These are phyloP conservation scores for Aspergillus aculeatus DNA, from an alignment of 2,329 filamentous ascomycete species.

Conservation along the genomic window DNA sequence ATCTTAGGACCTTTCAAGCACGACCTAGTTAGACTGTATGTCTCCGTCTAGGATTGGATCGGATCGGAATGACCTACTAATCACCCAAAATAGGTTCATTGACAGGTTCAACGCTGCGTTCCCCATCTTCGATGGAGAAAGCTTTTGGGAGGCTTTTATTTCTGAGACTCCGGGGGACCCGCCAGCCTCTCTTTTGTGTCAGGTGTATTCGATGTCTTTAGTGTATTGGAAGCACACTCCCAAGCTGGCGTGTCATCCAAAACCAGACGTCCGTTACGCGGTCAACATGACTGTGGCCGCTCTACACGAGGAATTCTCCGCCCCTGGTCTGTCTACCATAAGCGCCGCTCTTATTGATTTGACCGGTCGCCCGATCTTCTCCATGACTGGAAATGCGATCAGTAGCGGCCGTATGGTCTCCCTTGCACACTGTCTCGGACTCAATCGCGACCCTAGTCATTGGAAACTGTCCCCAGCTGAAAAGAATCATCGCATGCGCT, in stretches of 20 bases:
- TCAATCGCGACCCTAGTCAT: slow-evolving; percentile 55
- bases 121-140: slow-evolving; percentile 58
- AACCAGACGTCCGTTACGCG: slow-evolving; percentile 59
- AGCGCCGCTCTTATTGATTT: slow-evolving; percentile 59
- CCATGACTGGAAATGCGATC: slow-evolving; percentile 58
- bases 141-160: slow-evolving; percentile 52
- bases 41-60: slow-evolving; percentile 13
- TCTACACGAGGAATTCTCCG: slow-evolving; percentile 59
- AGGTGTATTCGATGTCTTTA: slow-evolving; percentile 58
- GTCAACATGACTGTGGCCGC: slow-evolving; percentile 63
- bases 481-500: slow-evolving; percentile 51
- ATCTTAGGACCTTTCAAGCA: slow-evolving; percentile 56
- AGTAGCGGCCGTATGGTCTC: slow-evolving; percentile 55
- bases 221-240: slow-evolving; percentile 58
- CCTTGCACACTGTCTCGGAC: slow-evolving; percentile 55
- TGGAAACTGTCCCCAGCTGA: slow-evolving; percentile 54
- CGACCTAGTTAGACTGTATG: slow-evolving; percentile 54
- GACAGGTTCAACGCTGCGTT: slow-evolving; percentile 60
- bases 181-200: slow-evolving; percentile 57
- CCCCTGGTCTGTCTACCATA: slow-evolving; percentile 59
- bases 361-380: slow-evolving; percentile 59
- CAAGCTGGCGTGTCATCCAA: slow-evolving; percentile 45
- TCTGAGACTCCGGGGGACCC: slow-evolving; percentile 49
- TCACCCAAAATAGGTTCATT: slow-evolving; percentile 48
- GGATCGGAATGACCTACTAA: slow-evolving; percentile 6